phyloP scores from a whole-genome alignment of 345 rosid genomes.

The Citrus sinensis region DVS_A1.0 CM039163.1:45075501-45076000 shows the following conservation, averaged over 20 bases:
- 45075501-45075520: too few relatives aligned
- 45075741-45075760: neutral
- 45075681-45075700: neutral
- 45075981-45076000: neutral
- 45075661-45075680: neutral
- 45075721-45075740: neutral
- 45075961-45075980: neutral
- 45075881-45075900: neutral
- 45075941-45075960: neutral
- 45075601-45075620: too few relatives aligned
- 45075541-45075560: too few relatives aligned
- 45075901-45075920: neutral
- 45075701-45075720: neutral
- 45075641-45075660: too few relatives aligned
- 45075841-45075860: slow-evolving; percentile 16
- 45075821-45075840: slow-evolving; percentile 19
- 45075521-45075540: too few relatives aligned
- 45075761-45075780: neutral
- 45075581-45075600: too few relatives aligned
- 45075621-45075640: too few relatives aligned
- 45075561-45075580: too few relatives aligned
- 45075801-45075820: neutral
- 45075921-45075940: neutral
- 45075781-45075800: neutral
- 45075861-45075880: slow-evolving; percentile 13